Conservation (phyloP, 805 yeast genomes). For the Yarrowia sp. region DNA sequence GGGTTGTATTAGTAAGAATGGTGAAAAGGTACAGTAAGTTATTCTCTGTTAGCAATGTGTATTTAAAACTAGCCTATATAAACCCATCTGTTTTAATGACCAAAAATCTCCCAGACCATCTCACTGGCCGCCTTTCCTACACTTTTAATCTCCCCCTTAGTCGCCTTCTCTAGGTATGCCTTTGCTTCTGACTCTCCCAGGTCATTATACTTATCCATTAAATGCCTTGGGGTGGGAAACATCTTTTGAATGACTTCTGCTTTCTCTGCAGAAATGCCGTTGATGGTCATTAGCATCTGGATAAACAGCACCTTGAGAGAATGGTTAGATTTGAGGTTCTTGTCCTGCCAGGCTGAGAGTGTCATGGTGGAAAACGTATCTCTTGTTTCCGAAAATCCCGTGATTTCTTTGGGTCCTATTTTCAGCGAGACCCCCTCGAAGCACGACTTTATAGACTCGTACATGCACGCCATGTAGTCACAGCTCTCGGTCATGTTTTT, state of each 20-base stretch:
- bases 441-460: slow-evolving; percentile 44
- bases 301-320: slow-evolving; percentile 76
- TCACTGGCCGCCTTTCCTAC: not conserved
- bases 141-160: not conserved
- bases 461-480: slow-evolving; percentile 52
- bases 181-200: slow-evolving; percentile 39
- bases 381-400: not conserved
- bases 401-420: slow-evolving; percentile 33
- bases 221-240: slow-evolving; percentile 65
- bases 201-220: slow-evolving; percentile 50
- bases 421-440: slow-evolving; percentile 42
- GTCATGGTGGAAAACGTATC: not conserved
- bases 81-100: not conserved
- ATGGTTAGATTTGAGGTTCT: slow-evolving; percentile 43
- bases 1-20: too few relatives aligned
- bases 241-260: slow-evolving; percentile 72
- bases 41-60: too few relatives aligned
- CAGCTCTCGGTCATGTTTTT: slow-evolving; percentile 73
- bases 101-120: slow-evolving; percentile 6
- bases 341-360: slow-evolving; percentile 40
- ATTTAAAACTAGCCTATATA: too few relatives aligned
- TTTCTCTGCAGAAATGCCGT: slow-evolving; percentile 81
- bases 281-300: slow-evolving; percentile 70
- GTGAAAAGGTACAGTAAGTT: too few relatives aligned
- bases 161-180: slow-evolving; percentile 27